phyloP scores from a whole-genome alignment of 2,329 filamentous ascomycete species.

The Lasiodiplodia theobromae region DNA sequence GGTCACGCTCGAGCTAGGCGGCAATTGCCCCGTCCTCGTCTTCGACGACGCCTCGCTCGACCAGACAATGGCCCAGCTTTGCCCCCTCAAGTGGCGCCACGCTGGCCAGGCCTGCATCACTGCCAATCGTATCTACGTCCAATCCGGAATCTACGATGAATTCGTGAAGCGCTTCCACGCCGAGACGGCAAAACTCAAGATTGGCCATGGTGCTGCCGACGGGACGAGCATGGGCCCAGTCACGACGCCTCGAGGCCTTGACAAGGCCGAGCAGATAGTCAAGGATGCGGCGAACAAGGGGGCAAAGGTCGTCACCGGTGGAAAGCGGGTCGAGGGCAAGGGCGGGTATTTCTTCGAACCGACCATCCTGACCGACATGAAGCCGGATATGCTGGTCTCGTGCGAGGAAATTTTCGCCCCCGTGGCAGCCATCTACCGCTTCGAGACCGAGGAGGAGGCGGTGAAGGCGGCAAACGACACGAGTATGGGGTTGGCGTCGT shows the following conservation, averaged over 20 bases:
- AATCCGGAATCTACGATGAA: constrained; percentile 47
- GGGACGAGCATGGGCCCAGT: constrained; percentile 52
- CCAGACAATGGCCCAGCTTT: constrained; percentile 49
- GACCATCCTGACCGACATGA: constrained; percentile 45
- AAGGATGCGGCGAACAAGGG: constrained; percentile 69
- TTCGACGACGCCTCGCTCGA: constrained; percentile 55
- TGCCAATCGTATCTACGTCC: constrained; percentile 48
- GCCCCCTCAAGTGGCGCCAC: constrained; percentile 61
- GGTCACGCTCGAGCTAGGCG: constrained; percentile 54
- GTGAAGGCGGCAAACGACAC: constrained; percentile 48
- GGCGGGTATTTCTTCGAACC: constrained; percentile 39
- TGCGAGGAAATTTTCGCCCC: constrained; percentile 50
- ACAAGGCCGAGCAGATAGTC: constrained; percentile 67
- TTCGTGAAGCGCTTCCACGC: constrained; percentile 54
- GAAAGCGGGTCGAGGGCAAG: constrained; percentile 53
- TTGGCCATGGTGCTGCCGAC: constrained; percentile 64
- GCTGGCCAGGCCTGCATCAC: constrained; percentile 50
- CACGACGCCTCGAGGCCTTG: constrained; percentile 62
- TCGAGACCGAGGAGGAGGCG: constrained; percentile 50
- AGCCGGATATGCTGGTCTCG: constrained; percentile 44
- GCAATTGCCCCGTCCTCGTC: constrained; percentile 53
- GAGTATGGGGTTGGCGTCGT: constrained; percentile 48
- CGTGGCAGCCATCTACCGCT: constrained; percentile 44
- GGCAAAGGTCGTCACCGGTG: constrained; percentile 69
- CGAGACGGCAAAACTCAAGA: constrained; percentile 61